Evolutionary conservation across 495 filamentous ascomycete genomes (phyloP), one percentile per base, ranked within the genome.

Genomic region (Neurospora terricola): DNA sequence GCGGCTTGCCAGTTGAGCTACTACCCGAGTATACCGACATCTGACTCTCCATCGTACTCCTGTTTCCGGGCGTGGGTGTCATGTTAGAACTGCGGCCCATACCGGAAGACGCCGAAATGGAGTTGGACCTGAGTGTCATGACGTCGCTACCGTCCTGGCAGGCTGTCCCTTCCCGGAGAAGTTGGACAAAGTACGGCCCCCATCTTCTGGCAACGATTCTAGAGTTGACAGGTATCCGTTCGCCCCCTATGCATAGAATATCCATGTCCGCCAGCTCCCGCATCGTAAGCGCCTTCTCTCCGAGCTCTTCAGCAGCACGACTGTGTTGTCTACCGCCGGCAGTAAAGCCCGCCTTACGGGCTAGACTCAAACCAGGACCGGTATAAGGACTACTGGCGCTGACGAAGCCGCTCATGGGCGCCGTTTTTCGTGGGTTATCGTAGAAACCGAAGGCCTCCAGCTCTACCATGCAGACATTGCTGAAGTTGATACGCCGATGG

Each of bases 191-290:
- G 77, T 95, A 98, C 3, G 93, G 93, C 0, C 96, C 96, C 96
- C 96, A 99, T 73, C 96, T 86, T 37, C 93, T 88, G 21, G 93
- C 90, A 2, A 98, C 85, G 14, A 99, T 86, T 48, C 93, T 88
- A 16, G 94, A 97, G 81, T 97, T 98, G 72, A 98, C 93, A 0
- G 96, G 93, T 73, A 98, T 92, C 3, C 93, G 88, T 79, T 98
- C 96, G 38, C 95, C 94, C 5, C 90, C 90, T 40, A 97, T 89
- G 39, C 94, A 93, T 34, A 98, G 83, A 45, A 99, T 90, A 77
- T 98, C 96, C 96, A 99, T 98, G 74, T 99, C 96, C n/a, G 94
- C 88, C 75, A 99, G 84, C 78, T 98, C 96, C 27, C 90, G 88
- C 76, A 97, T 82, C 12, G 85, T 87, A 59, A 97, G 85, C 0